These are phyloP conservation scores for Crithidia acanthocephali DNA, from an alignment of 208 protist species.

Conservation along the genomic window DNA sequence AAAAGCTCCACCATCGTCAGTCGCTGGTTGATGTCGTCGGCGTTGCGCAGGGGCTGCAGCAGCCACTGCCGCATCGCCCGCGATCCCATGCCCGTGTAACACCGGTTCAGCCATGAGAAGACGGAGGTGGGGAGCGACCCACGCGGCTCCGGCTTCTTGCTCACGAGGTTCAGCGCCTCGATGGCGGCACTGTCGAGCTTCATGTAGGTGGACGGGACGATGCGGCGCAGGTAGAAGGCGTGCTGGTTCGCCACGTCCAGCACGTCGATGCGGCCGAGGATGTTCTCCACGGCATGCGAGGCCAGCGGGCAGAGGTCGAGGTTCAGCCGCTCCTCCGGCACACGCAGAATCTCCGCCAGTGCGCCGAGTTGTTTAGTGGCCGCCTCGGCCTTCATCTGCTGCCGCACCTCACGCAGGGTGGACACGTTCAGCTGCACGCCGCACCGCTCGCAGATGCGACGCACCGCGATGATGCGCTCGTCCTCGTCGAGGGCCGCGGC, in stretches of 20 bases:
- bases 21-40: slow-evolving; percentile 92
- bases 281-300: slow-evolving; percentile 61
- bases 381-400: slow-evolving; percentile 30
- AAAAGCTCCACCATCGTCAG: slow-evolving; percentile 95
- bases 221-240: slow-evolving; percentile 82
- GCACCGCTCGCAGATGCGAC: slow-evolving; percentile 84
- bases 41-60: slow-evolving; percentile 95
- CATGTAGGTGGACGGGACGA: slow-evolving; percentile 91
- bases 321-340: slow-evolving; percentile 74
- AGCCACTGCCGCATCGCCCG: slow-evolving; percentile 97
- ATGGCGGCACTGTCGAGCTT: slow-evolving; percentile 94
- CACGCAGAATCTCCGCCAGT: slow-evolving; percentile 77
- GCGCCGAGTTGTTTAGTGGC: slow-evolving; percentile 34
- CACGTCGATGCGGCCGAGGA: slow-evolving; percentile 68
- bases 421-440: slow-evolving; percentile 50
- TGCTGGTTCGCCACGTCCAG: slow-evolving; percentile 71
- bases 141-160: slow-evolving; percentile 80
- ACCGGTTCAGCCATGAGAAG: slow-evolving; percentile 96
- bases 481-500: slow-evolving; percentile 32
- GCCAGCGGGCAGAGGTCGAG: slow-evolving; percentile 55
- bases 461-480: slow-evolving; percentile 54
- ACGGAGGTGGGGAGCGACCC: slow-evolving; percentile 80
- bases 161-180: slow-evolving; percentile 92
- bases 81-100: slow-evolving; percentile 95
- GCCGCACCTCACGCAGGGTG: slow-evolving; percentile 41